Percentiles rank a stretch among this genome's conserved stretches.
Evolutionary conservation across 345 rosid genomes (phyloP).

Genomic region (Citrus glauca): DNA sequence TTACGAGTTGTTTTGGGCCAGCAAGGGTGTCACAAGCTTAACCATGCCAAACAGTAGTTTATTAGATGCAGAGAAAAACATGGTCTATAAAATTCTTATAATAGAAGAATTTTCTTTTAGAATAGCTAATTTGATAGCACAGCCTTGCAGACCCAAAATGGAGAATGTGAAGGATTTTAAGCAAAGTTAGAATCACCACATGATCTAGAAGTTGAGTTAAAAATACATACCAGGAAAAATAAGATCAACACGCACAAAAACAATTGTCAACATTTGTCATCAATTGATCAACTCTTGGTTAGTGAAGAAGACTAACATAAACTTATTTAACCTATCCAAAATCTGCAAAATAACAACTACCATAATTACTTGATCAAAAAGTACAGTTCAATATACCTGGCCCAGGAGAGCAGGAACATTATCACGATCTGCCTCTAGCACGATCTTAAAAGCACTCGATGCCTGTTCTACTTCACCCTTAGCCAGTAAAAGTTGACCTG

Average conservation of each 20-base stretch:
- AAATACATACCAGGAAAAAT: background rate
- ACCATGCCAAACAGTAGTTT: background rate
- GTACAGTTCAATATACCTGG: constrained; percentile 52
- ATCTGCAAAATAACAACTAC: constrained; percentile 4
- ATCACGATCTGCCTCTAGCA: constrained; percentile 68
- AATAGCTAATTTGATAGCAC: background rate
- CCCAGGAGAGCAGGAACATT: constrained; percentile 96
- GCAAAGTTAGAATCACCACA: background rate
- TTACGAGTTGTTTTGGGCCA: background rate
- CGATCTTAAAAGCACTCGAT: constrained; percentile 81
- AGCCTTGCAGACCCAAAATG: background rate
- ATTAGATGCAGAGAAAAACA: background rate
- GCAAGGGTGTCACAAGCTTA: background rate
- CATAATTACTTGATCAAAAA: background rate
- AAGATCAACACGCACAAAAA: background rate
- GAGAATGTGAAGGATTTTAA: background rate
- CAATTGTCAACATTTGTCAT: background rate
- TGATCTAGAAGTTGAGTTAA: background rate
- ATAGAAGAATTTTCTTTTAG: background rate
- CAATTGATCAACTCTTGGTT: background rate
- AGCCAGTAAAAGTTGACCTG: constrained; percentile 96
- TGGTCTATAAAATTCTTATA: background rate
- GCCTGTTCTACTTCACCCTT: constrained; percentile 95
- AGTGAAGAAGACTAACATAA: background rate
- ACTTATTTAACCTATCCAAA: background rate